Conservation (phyloP, 164 flowering plant genomes). For the Vitis cinerea region DNA sequence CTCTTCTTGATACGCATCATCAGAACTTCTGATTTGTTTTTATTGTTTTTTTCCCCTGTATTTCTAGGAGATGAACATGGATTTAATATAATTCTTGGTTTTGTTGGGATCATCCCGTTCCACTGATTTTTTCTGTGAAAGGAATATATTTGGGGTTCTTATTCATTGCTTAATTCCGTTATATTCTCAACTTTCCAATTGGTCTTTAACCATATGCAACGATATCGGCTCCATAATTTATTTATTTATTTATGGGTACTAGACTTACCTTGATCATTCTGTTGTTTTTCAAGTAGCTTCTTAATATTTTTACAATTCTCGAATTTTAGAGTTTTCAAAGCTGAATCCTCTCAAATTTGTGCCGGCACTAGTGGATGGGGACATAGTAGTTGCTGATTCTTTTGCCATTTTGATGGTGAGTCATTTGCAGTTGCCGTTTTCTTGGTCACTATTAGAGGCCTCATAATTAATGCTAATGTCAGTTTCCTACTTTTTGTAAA, state of each 20-base stretch:
- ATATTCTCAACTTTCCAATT: no score
- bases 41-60: background rate
- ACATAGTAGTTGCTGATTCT: conserved; percentile 67
- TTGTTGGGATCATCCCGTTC: no score
- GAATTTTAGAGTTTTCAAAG: conserved; percentile 53
- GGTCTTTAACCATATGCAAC: no score
- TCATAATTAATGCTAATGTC: background rate
- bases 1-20: no score
- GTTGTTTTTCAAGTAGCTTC: background rate
- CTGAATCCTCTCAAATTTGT: conserved; percentile 79
- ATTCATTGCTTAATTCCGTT: background rate
- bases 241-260: background rate
- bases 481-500: background rate
- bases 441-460: background rate
- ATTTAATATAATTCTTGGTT: no score
- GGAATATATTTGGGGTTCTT: no score
- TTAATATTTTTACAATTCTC: background rate
- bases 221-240: no score
- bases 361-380: conserved; percentile 79
- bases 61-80: background rate
- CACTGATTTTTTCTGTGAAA: no score
- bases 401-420: conserved; percentile 79
- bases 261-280: background rate
- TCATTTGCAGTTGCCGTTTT: background rate
- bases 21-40: background rate